phyloP scores from a whole-genome alignment of 2,329 filamentous ascomycete genomes.

The Penicillium sp. region DNA sequence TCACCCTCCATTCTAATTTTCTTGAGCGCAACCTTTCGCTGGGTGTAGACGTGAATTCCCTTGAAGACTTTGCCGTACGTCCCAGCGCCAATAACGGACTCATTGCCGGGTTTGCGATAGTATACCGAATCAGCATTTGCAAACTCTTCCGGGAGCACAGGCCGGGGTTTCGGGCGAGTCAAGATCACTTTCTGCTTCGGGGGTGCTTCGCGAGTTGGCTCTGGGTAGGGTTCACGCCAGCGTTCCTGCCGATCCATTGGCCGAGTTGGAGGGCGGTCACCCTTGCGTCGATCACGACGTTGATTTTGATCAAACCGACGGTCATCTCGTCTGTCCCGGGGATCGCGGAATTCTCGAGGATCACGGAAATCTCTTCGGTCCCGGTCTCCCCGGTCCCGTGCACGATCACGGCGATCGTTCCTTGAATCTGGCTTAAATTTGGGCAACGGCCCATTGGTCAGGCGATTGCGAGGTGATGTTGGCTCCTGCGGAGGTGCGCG shows the following conservation, averaged over 20 bases:
- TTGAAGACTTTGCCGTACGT: constrained; percentile 98
- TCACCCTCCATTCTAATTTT: constrained; percentile 99
- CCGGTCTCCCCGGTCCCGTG: constrained; percentile 36
- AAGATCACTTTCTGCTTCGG: constrained; percentile 68
- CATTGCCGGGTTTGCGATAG: constrained; percentile 93
- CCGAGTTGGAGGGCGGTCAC: constrained; percentile 28
- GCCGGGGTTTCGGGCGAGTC: constrained; percentile 70
- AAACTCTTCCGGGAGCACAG: constrained; percentile 70
- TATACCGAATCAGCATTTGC: constrained; percentile 85
- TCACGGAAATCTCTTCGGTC: constrained; percentile 40
- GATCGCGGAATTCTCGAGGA: constrained; percentile 32
- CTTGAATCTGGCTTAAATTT: constrained; percentile 45
- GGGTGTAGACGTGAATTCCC: constrained; percentile 75
- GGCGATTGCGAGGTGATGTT: constrained; percentile 39
- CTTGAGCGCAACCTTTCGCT: constrained; percentile 83
- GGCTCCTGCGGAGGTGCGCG: constrained; percentile 28
- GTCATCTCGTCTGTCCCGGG: constrained; percentile 39
- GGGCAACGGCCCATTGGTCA: constrained; percentile 39
- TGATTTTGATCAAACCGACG: constrained; percentile 44
- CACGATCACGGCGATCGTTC: constrained; percentile 46
- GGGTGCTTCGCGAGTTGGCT: constrained; percentile 40
- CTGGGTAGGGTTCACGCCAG: constrained; percentile 50
- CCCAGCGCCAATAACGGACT: constrained; percentile 91
- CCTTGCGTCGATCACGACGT: constrained; percentile 40
- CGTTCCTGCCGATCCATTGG: constrained; percentile 46